A percentile compares a stretch with the other conserved stretches of the same genome.
Evolutionary conservation across 2,329 filamentous ascomycete species (phyloP).

Genomic region (Dactylellina parvicollis): DNA sequence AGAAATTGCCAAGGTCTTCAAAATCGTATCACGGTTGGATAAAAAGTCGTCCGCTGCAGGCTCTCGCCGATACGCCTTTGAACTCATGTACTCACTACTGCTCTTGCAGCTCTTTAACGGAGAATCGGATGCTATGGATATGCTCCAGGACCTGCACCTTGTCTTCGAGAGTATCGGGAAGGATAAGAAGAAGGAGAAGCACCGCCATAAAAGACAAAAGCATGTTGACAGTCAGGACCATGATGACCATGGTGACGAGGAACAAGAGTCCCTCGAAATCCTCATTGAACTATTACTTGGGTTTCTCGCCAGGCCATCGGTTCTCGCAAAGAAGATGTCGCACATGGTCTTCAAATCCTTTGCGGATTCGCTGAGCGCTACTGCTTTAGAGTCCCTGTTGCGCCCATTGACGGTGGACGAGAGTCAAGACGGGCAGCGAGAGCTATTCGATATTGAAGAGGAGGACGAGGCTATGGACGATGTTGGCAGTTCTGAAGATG

Average conservation of each 20-base stretch:
- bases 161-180: slow-evolving; percentile 56
- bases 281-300: slow-evolving; percentile 90
- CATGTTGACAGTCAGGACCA: slow-evolving; percentile 59
- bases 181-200: slow-evolving; percentile 33
- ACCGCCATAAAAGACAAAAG: slow-evolving; percentile 27
- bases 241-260: slow-evolving; percentile 67
- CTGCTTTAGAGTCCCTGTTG: slow-evolving; percentile 73
- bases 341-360: slow-evolving; percentile 89
- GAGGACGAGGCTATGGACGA: slow-evolving; percentile 66
- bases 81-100: slow-evolving; percentile 82
- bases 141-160: slow-evolving; percentile 57
- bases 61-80: slow-evolving; percentile 67
- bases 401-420: slow-evolving; percentile 82
- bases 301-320: slow-evolving; percentile 85
- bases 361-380: slow-evolving; percentile 75
- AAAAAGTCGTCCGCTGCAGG: slow-evolving; percentile 21
- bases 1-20: slow-evolving; percentile 56
- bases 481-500: slow-evolving; percentile 62
- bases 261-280: slow-evolving; percentile 72
- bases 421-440: slow-evolving; percentile 81
- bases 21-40: slow-evolving; percentile 45
- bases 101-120: slow-evolving; percentile 91
- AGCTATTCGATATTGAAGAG: slow-evolving; percentile 77
- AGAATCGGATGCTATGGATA: slow-evolving; percentile 78
- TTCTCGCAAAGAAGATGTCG: slow-evolving; percentile 83